These are phyloP conservation scores for Hyphodiscus sp. DNA, from an alignment of 2,329 filamentous ascomycete species.

Conservation along the genomic window DNA sequence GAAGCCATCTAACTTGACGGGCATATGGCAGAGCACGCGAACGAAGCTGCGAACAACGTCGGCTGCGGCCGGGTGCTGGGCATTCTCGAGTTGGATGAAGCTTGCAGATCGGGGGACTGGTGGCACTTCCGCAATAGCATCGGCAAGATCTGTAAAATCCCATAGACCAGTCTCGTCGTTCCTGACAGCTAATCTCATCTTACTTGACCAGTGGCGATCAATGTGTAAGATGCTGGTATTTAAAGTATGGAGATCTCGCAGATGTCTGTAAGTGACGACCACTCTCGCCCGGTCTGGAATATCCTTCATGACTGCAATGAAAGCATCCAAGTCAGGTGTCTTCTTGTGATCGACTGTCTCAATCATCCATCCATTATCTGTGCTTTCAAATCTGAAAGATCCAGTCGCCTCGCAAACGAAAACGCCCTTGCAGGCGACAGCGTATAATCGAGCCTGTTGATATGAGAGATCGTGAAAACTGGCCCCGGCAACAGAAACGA, in stretches of 20 bases:
- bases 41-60: constrained; percentile 94
- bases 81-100: constrained; percentile 87
- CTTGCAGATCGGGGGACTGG: constrained; percentile 72
- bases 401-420: constrained; percentile 93
- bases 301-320: constrained; percentile 81
- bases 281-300: constrained; percentile 81
- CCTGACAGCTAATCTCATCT: constrained; percentile 86
- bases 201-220: constrained; percentile 91
- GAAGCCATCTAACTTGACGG: constrained; percentile 95
- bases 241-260: constrained; percentile 87
- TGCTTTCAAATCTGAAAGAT: constrained; percentile 89
- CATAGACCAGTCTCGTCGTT: constrained; percentile 88
- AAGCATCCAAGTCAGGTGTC: constrained; percentile 78
- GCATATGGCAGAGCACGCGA: constrained; percentile 86
- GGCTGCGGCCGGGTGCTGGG: constrained; percentile 82
- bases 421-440: constrained; percentile 84
- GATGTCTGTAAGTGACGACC: constrained; percentile 92
- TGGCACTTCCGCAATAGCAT: constrained; percentile 67
- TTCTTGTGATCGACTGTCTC: constrained; percentile 89
- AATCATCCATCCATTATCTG: constrained; percentile 87
- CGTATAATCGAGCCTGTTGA: constrained; percentile 93
- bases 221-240: constrained; percentile 90
- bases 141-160: constrained; percentile 85
- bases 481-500: constrained; percentile 87
- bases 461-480: constrained; percentile 97